phyloP scores from a whole-genome alignment of 331 rosid species.

The Prunus yedoensis region DNA sequence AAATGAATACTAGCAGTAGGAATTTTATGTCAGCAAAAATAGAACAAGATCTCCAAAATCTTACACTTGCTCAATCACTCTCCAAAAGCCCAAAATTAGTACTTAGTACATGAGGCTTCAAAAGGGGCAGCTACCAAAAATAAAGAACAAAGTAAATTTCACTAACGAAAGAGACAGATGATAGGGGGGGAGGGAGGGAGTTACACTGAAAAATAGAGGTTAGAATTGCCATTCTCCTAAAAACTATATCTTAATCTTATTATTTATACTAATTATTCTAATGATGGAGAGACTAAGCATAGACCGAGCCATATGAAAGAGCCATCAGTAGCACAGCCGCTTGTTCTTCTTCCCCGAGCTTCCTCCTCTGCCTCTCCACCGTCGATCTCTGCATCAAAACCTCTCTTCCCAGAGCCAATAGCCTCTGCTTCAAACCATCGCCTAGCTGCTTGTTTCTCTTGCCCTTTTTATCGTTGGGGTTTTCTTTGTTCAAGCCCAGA shows the following conservation, averaged over 20 bases:
- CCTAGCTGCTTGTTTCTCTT: conserved; percentile 55
- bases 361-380: conserved; percentile 69
- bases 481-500: conserved; percentile 63
- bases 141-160: conserved; percentile 25
- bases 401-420: conserved; percentile 60
- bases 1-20: neutral
- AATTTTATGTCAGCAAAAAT: conserved; percentile 35
- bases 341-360: conserved; percentile 84
- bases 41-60: conserved; percentile 38
- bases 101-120: neutral
- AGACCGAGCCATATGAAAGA: conserved; percentile 87
- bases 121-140: conserved; percentile 16
- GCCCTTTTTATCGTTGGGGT: conserved; percentile 45
- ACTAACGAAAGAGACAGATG: conserved; percentile 13
- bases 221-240: conserved; percentile 31
- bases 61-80: conserved; percentile 53
- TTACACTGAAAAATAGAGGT: conserved; percentile 28
- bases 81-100: conserved; percentile 7
- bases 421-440: conserved; percentile 60
- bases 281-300: conserved; percentile 39
- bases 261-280: neutral
- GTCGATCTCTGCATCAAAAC: conserved; percentile 78
- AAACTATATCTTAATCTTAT: neutral
- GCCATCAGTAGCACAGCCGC: conserved; percentile 92
- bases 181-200: neutral